Percentiles rank a stretch among this genome's conserved stretches.
phyloP scores from a whole-genome alignment of 1,284 basidiomycete genomes.

The Thelephora terrestris region DNA sequence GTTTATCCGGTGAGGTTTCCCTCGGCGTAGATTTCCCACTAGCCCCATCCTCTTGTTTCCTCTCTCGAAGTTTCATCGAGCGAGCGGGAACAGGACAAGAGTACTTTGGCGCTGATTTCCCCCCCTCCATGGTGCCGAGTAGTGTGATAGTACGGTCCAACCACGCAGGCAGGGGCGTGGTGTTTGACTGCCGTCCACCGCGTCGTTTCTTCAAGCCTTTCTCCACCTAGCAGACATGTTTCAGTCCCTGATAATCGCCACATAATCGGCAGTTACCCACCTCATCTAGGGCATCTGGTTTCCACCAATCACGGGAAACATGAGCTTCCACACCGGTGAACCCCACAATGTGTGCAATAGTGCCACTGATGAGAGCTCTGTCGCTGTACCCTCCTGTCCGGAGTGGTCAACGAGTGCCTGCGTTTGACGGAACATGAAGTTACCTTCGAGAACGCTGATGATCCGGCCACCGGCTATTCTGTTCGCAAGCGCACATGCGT shows the following conservation, averaged over 20 bases:
- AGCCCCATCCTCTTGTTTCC: not conserved
- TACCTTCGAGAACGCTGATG: constrained; percentile 84
- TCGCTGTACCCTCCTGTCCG: constrained; percentile 73
- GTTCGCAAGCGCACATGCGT: constrained; percentile 62
- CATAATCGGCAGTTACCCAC: constrained; percentile 28
- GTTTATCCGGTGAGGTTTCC: too few relatives aligned
- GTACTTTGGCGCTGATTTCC: constrained; percentile 1
- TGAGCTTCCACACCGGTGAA: constrained; percentile 33
- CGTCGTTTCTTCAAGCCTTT: constrained; percentile 56
- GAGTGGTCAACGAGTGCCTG: not conserved
- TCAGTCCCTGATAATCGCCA: not conserved
- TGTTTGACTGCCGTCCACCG: constrained; percentile 31
- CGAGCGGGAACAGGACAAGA: not conserved
- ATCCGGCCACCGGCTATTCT: constrained; percentile 60
- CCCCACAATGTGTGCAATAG: constrained; percentile 72
- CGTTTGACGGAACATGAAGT: not conserved
- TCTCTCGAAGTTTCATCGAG: not conserved
- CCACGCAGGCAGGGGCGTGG: constrained; percentile 36
- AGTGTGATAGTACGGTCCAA: constrained; percentile 39
- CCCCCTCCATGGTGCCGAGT: constrained; percentile 31
- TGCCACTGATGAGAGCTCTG: constrained; percentile 72
- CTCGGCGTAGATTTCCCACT: not conserved
- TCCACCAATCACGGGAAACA: constrained; percentile 62
- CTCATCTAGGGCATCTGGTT: constrained; percentile 47
- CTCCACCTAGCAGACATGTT: constrained; percentile 45